Conservation (phyloP, 768 basidiomycete genomes). For the Chalciporus chontae region DNA sequence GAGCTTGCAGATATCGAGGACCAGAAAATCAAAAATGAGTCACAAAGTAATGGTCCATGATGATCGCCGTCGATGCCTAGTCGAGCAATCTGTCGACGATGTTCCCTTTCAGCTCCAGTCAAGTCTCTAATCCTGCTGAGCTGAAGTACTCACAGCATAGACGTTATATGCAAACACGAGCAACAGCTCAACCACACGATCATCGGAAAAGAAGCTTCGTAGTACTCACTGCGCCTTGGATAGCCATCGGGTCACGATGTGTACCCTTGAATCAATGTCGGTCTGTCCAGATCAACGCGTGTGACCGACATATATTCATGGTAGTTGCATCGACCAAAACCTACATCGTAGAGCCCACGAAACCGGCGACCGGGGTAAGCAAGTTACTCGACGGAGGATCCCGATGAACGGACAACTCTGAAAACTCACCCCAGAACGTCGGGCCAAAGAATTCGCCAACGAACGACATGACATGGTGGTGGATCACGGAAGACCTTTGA, state of each 20-base stretch:
- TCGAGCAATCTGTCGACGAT: not conserved
- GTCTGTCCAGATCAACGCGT: not conserved
- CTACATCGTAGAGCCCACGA: slow-evolving; percentile 1
- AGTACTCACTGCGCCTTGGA: not conserved
- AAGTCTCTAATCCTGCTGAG: not conserved
- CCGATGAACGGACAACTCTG: not conserved
- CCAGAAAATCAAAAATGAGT: not conserved
- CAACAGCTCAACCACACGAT: not conserved
- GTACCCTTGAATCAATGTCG: slow-evolving; percentile 7
- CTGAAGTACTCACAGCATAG: slow-evolving; percentile 5
- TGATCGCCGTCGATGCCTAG: slow-evolving; percentile 1
- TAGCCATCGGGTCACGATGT: not conserved
- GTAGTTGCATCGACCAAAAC: not conserved
- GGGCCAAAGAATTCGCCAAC: not conserved
- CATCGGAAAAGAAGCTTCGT: not conserved
- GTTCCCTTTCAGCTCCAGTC: not conserved
- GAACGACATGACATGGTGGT: not conserved
- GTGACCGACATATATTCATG: not conserved
- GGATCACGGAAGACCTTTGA: not conserved
- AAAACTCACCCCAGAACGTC: slow-evolving; percentile 3
- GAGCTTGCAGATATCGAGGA: not conserved
- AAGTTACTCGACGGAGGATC: not conserved
- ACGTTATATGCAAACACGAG: not conserved
- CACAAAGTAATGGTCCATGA: slow-evolving; percentile 3
- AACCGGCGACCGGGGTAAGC: not conserved